These are phyloP conservation scores for Rhodotorula sp. DNA, from an alignment of 1,284 basidiomycete species.

Conservation along the genomic window DNA sequence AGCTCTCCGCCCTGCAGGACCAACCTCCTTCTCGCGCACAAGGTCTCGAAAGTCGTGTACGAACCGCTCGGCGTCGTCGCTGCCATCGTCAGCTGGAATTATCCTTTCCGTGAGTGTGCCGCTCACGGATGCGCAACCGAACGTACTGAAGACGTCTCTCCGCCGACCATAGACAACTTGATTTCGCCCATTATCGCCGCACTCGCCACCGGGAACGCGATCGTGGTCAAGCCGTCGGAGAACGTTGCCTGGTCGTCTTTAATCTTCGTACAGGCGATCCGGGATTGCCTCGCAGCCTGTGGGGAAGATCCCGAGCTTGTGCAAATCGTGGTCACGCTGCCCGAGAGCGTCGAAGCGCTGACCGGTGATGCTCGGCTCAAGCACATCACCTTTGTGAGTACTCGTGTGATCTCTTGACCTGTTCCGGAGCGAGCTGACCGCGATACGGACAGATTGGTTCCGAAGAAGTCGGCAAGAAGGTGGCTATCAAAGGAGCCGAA, in stretches of 20 bases:
- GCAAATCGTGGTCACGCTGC: slow-evolving; percentile 82
- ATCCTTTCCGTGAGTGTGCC: not conserved
- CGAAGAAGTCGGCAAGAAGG: slow-evolving; percentile 80
- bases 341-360: slow-evolving; percentile 76
- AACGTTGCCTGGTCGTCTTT: slow-evolving; percentile 72
- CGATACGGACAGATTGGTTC: slow-evolving; percentile 78
- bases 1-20: slow-evolving; percentile 46
- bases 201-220: slow-evolving; percentile 83
- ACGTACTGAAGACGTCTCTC: not conserved
- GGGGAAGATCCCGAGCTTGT: slow-evolving; percentile 73
- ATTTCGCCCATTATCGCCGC: slow-evolving; percentile 88
- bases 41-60: slow-evolving; percentile 72
- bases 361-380: slow-evolving; percentile 76
- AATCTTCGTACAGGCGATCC: slow-evolving; percentile 76
- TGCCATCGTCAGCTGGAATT: slow-evolving; percentile 69
- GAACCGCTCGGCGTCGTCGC: slow-evolving; percentile 91
- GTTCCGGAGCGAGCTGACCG: not conserved
- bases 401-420: not conserved
- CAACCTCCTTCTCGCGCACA: slow-evolving; percentile 80
- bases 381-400: slow-evolving; percentile 55
- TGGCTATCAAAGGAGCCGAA: slow-evolving; percentile 48
- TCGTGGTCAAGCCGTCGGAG: slow-evolving; percentile 91
- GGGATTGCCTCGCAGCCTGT: slow-evolving; percentile 68
- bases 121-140: no score
- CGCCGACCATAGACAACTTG: slow-evolving; percentile 64